phyloP scores from a whole-genome alignment of 2,329 filamentous ascomycete species.

The Epichloe festucae region DNA sequence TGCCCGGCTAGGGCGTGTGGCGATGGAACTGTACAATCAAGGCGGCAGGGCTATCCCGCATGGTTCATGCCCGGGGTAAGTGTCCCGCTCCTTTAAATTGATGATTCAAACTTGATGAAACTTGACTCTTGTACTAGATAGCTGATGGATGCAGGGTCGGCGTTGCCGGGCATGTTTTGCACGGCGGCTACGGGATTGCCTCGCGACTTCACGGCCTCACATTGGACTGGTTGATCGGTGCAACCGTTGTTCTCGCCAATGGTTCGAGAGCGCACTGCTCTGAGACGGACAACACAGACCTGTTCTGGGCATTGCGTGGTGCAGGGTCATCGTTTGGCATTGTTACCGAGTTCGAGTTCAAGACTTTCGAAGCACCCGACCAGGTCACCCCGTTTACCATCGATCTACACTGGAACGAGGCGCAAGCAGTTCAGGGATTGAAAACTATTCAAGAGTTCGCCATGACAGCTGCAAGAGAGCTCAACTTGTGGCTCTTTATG shows the following conservation, averaged over 20 bases:
- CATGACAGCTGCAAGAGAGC: conserved; percentile 10
- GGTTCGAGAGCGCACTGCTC: conserved; percentile 25
- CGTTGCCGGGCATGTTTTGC: conserved; percentile 43
- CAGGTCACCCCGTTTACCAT: conserved; percentile 12
- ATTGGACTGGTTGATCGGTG: conserved; percentile 28
- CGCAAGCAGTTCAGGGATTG: conserved; percentile 10
- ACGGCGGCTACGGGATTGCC: conserved; percentile 46
- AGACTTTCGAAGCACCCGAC: conserved; percentile 13
- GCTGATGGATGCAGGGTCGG: conserved; percentile 46
- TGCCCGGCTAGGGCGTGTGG: conserved; percentile 22
- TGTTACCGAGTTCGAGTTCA: conserved; percentile 15
- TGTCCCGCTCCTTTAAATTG: background rate
- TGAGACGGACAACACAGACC: conserved; percentile 24
- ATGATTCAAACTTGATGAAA: conserved; percentile 17
- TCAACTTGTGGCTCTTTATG: conserved; percentile 18
- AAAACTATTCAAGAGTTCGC: conserved; percentile 15
- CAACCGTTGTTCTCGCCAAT: conserved; percentile 25
- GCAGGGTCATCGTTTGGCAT: conserved; percentile 33
- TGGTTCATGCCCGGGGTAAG: background rate
- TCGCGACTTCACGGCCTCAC: conserved; percentile 39
- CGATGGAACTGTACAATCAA: conserved; percentile 22
- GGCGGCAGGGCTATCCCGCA: background rate
- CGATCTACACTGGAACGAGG: conserved; percentile 3
- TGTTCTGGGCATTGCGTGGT: conserved; percentile 37
- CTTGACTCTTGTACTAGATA: too few species aligned